Conservation (phyloP, 768 basidiomycete species). For the Baorangia bicolor region DNA sequence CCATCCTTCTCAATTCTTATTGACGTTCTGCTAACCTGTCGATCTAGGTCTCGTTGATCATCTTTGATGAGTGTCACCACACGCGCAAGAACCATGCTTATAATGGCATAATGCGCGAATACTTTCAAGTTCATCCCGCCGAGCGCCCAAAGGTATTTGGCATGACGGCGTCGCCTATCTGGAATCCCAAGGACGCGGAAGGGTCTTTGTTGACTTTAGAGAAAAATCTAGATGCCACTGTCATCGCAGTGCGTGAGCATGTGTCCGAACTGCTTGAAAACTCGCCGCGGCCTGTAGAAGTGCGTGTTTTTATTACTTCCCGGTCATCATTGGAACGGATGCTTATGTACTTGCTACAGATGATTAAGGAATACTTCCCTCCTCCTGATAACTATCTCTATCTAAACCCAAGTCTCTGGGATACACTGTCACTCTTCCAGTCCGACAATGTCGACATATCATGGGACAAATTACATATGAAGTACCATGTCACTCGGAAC, state of each 20-base stretch:
- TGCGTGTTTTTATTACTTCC: constrained; percentile 26
- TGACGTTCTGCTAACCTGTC: not conserved
- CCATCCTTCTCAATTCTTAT: not conserved
- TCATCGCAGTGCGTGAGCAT: constrained; percentile 73
- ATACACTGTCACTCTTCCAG: constrained; percentile 43
- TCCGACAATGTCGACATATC: constrained; percentile 44
- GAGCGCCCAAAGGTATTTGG: constrained; percentile 85
- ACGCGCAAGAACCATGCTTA: constrained; percentile 56
- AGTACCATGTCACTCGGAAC: constrained; percentile 58
- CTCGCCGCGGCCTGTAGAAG: constrained; percentile 67
- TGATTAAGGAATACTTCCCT: constrained; percentile 54
- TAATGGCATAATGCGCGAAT: constrained; percentile 57
- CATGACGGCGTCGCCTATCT: constrained; percentile 90
- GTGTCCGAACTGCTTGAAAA: constrained; percentile 60
- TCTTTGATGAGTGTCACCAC: constrained; percentile 62
- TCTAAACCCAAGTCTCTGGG: constrained; percentile 55
- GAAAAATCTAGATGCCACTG: constrained; percentile 67
- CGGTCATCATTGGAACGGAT: not conserved
- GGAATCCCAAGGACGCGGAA: constrained; percentile 69
- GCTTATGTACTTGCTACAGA: constrained; percentile 35
- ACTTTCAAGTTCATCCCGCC: constrained; percentile 42
- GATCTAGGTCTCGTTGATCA: constrained; percentile 50
- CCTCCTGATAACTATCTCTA: constrained; percentile 56
- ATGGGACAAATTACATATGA: constrained; percentile 58
- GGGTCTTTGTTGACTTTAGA: constrained; percentile 66